Percentiles rank a stretch among this genome's conserved stretches.
These are phyloP conservation scores for Mycoemilia scoparia DNA, from an alignment of 192 early-diverging fungal genomes.

Conservation along the genomic window DNA sequence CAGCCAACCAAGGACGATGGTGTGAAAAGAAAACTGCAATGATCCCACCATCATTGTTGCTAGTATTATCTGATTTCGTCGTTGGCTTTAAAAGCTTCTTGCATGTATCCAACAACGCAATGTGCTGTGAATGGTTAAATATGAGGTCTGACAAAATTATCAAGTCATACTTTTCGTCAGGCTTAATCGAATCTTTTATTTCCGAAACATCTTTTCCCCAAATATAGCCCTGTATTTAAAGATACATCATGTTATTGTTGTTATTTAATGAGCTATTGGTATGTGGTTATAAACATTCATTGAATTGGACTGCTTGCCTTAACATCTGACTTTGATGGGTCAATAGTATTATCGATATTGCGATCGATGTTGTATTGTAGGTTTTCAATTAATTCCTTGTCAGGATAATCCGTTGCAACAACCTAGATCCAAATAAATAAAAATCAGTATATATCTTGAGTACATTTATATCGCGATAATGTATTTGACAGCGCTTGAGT, in stretches of 20 bases:
- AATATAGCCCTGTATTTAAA: slow-evolving; percentile 13
- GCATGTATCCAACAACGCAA: slow-evolving; percentile 49
- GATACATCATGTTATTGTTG: background rate
- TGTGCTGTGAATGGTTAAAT: slow-evolving; percentile 82
- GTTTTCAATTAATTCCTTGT: slow-evolving; percentile 53
- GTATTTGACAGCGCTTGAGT: too few species aligned
- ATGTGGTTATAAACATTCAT: background rate
- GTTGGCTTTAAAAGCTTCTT: slow-evolving; percentile 32
- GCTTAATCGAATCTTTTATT: slow-evolving; percentile 4
- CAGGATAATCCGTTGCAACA: slow-evolving; percentile 29
- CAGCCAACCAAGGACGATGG: slow-evolving; percentile 60
- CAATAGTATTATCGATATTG: slow-evolving; percentile 48
- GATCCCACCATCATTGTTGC: slow-evolving; percentile 17
- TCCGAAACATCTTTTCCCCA: slow-evolving; percentile 20
- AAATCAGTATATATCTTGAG: slow-evolving; percentile 51
- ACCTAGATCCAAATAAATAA: slow-evolving; percentile 41
- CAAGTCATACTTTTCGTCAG: slow-evolving; percentile 39
- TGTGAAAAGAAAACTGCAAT: slow-evolving; percentile 69
- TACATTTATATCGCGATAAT: slow-evolving; percentile 53
- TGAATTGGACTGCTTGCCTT: background rate
- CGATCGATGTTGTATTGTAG: slow-evolving; percentile 48
- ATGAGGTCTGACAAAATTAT: slow-evolving; percentile 72
- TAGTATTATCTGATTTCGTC: slow-evolving; percentile 1
- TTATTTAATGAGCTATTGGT: background rate
- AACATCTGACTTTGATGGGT: slow-evolving; percentile 30